Base-by-base conservation (phyloP, 2,329 filamentous ascomycete species). In the Aureobasidium namibiae region DNA sequence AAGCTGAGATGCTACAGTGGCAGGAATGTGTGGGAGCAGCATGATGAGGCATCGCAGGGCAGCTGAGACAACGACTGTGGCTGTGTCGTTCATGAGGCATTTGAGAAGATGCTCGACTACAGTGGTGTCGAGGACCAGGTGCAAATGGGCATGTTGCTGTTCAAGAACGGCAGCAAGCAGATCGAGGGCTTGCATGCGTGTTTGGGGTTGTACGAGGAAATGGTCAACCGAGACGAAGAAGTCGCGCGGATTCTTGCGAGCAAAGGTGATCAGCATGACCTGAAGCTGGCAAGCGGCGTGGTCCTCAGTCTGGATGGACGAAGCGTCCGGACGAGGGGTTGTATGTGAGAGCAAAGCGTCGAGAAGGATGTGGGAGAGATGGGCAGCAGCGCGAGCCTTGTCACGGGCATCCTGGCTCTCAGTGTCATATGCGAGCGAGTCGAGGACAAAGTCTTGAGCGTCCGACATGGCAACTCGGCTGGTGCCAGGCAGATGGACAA, bases 11-110 rank as follows among this genome's bases (percentile, higher is more conserved):
- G 85, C 83, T 14, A 92, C 74, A 2, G 86, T 86, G 65, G 82
- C 86, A 1, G 89, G 89, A 71, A 92, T 89, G 68, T 92, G 88
- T 1, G 89, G 89, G 52, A 94, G 72, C 29, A 92, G 83, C 89
- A 94, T 94, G 64, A 89, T 86, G 61, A 94, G 73, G 8, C 84
- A 82, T 4, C 87, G 88, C 56, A 94, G 75, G 1, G 88, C 87
- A 44, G 90, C 76, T 1, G 88, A 88, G n/a, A 92, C 80, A 3
- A 88, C 83, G 0, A 86, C 86, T 0, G 88, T 89, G 0, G 88
- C 92, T 1, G 87, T 88, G 70, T 94, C 89, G 58, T 82, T 82
- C 71, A 90, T 87, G 1, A 94, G 77, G 63, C 88, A 92, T 67
- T 82, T 84, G 56, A 92, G 75, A 21, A 94, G 75, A 68, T 87